Base-by-base conservation (phyloP, 352 stramenopile genomes). In the Pythium aristosporum region DNA sequence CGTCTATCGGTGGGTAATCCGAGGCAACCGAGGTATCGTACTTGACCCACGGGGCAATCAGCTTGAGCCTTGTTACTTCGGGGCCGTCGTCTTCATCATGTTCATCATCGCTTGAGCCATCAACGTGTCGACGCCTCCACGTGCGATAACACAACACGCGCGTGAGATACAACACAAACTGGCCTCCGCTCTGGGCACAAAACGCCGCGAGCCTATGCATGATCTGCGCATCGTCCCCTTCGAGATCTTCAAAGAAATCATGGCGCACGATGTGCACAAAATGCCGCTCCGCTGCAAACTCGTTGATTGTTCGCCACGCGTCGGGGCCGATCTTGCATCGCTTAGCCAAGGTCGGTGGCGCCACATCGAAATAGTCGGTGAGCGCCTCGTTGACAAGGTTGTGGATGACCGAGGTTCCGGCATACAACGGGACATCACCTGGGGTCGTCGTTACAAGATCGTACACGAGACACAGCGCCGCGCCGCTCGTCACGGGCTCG, bases 361-460 rank as follows among this genome's bases (percentile, higher is more conserved):
- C 20, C 43, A 30, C 18, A 30, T 30, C 4, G 41, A 61, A 61
- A 34, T 51, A 61, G 5, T 39, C 18, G 11, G 25, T 37, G 9
- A 63, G 28, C 16, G 56, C 28, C 12, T 21, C 16, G 55, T 43
- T 25, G 16, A 61, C 1, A 2, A 30, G 5, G 18, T 43, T 12
- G 23, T 61, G 32, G 25, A 50, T 9, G 3, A n/a, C n/a, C 16
- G 11, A 8, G 2, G 16, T 2, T n/a, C 42, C 56, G 10, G 42
- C 56, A 20, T 47, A 55, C 15, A 20, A 28, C 32, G 56, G 56
- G 6, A 63, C 46, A 9, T 34, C 43, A 21, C 44, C 8, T 1
- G 20, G 12, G 8, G 56, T 55, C 18, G 46, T 32, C 11, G 56
- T 63, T 20, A 30, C 34, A 7, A 63, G 28, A 55, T 63, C 56